Evolutionary conservation across 164 flowering plant species (phyloP).

Genomic region (grape (Vitis vinifera)): ASM3070453v1 NC_081809.1:8949501-8950000

Average conservation of each 20-base stretch:
- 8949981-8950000: constrained; percentile 18
- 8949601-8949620: constrained; percentile 24
- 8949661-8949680: constrained; percentile 17
- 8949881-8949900: constrained; percentile 29
- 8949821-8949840: constrained; percentile 14
- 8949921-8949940: constrained; percentile 16
- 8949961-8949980: constrained; percentile 11
- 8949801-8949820: constrained; percentile 18
- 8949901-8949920: constrained; percentile 23
- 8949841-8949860: constrained; percentile 16
- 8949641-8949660: constrained; percentile 13
- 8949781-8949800: constrained; percentile 18
- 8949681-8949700: constrained; percentile 11
- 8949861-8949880: constrained; percentile 21
- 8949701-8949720: constrained; percentile 13
- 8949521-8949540: constrained; percentile 15
- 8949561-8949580: constrained; percentile 20
- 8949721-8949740: constrained; percentile 8
- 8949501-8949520: constrained; percentile 5
- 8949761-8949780: constrained; percentile 26
- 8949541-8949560: constrained; percentile 13
- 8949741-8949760: constrained; percentile 15
- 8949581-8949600: constrained; percentile 22
- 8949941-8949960: constrained; percentile 25
- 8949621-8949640: constrained; percentile 20